Evolutionary conservation across 2,329 filamentous ascomycete species (phyloP).

Genomic region (Aureobasidium melanogenum): DNA sequence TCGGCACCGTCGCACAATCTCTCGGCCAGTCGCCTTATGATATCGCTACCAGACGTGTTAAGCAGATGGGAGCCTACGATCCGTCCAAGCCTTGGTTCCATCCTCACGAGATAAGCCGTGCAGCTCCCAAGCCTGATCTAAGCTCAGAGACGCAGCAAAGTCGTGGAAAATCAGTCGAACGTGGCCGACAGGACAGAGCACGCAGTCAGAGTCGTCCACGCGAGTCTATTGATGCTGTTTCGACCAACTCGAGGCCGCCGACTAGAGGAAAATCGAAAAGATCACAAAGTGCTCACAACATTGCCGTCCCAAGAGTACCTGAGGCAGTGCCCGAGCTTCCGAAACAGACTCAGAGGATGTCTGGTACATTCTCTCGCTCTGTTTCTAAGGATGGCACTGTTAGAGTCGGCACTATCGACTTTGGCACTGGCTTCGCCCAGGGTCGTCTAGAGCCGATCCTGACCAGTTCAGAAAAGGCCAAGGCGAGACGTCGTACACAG

Average conservation of each 20-base stretch:
- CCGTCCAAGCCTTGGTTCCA: slow-evolving; percentile 1
- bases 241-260: neutral
- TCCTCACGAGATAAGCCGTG: slow-evolving; percentile 10
- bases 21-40: slow-evolving; percentile 38
- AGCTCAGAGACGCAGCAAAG: slow-evolving; percentile 7
- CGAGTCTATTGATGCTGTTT: neutral
- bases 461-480: slow-evolving; percentile 1
- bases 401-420: slow-evolving; percentile 11
- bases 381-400: neutral
- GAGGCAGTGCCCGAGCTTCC: neutral
- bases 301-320: neutral
- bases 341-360: neutral
- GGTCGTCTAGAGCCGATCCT: slow-evolving; percentile 5
- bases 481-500: slow-evolving; percentile 5
- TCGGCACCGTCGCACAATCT: slow-evolving; percentile 32
- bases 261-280: neutral
- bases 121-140: neutral
- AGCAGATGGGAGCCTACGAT: slow-evolving; percentile 13
- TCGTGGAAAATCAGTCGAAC: slow-evolving; percentile 1
- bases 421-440: slow-evolving; percentile 7
- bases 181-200: neutral
- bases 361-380: neutral
- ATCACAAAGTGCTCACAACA: slow-evolving; percentile 2
- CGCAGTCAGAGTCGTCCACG: neutral
- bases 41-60: slow-evolving; percentile 23